Base-by-base conservation (phyloP, 2,329 filamentous ascomycete species). In the Cercospora sp. region DNA sequence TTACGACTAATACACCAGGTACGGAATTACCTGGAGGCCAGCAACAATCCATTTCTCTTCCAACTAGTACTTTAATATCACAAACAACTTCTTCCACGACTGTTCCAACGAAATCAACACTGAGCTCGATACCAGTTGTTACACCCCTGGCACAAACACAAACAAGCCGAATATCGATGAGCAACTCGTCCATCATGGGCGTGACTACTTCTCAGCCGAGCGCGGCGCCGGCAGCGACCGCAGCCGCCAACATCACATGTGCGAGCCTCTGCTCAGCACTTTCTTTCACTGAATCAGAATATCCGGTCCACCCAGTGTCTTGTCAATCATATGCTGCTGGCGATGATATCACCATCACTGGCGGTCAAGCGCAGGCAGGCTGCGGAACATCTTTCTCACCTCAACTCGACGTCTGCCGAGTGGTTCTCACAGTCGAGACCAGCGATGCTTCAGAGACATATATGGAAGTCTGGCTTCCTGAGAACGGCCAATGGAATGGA, bases 381-480 rank as follows among this genome's bases (percentile, higher is more conserved):
- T 77, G 75, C 66, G 75, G 69, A 37, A 59, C 72, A 40, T 69
- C 69, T 6, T 69, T 74, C 62, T 71, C 69, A 13, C 71, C 76
- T n/a, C 45, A 67, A 9, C 71, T 76, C 58, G 80, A 82, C 66
- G 71, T 82, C 13, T 83, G 81, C 71, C 80, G 81, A 32, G 74
- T 82, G 32, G 76, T 77, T 3, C 73, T 82, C 24, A 78, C 77
- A 58, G 78, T 83, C 13, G 72, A 77, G 2, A 82, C 81, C 5
- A 80, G 79, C 32, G 73, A 76, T 57, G 74, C 77, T 18, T 81
- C 79, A 4, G 77, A 79, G 18, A 78, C 81, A 62, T 81, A 78
- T 62, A 80, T 82, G 76, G 82, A 83, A 73, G 80, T 82, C n/a
- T 83, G 81, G 81, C 73, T 83, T 9, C 82, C 82, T 21, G 76